Conservation (phyloP, 2,329 filamentous ascomycete genomes). For the Colletotrichum theobromicola region DNA sequence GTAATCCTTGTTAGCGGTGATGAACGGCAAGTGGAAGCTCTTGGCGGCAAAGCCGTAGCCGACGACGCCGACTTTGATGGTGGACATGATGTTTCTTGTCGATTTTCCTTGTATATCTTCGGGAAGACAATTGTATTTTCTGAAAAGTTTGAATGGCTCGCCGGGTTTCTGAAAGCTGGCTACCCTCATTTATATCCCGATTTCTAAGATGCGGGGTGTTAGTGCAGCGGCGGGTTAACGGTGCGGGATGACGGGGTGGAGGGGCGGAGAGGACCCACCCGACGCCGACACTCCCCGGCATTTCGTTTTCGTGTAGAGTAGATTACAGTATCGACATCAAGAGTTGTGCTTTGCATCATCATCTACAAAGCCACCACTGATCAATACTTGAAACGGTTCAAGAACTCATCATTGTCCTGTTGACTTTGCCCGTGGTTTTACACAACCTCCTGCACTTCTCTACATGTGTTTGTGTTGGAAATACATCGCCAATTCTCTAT, state of each 20-base stretch:
- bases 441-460: too few relatives aligned
- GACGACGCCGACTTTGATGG: slow-evolving; percentile 44
- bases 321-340: neutral
- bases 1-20: slow-evolving; percentile 49
- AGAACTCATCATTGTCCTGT: too few relatives aligned
- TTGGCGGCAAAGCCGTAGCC: slow-evolving; percentile 55
- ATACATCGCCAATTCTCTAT: neutral
- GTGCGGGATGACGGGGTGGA: neutral
- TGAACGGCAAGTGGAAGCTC: slow-evolving; percentile 56
- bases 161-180: too few relatives aligned
- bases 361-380: too few relatives aligned
- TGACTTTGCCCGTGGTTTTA: too few relatives aligned
- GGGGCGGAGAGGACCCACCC: neutral
- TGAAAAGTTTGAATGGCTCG: neutral
- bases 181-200: neutral
- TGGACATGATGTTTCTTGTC: neutral
- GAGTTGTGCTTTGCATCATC: accelerated
- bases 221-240: neutral
- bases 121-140: neutral
- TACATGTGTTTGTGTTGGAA: too few relatives aligned
- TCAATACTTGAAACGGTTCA: too few relatives aligned
- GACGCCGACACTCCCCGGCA: neutral
- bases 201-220: neutral
- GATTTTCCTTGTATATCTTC: accelerated
- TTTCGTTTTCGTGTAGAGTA: neutral